Base-by-base conservation (phyloP, 306 rosid genomes). In the Pueraria montana region DNA sequence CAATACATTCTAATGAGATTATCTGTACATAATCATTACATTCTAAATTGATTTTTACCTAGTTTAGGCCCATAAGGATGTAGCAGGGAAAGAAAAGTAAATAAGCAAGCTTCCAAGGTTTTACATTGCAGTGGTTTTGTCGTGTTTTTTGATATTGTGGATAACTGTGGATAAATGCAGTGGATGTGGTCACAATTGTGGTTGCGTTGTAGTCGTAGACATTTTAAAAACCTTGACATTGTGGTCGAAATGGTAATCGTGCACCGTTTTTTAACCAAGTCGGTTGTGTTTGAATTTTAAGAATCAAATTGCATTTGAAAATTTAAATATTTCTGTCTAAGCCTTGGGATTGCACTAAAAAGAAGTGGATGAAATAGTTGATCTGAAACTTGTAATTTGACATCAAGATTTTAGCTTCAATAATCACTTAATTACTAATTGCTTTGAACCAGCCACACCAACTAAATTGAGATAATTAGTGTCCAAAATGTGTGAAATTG, bases 21-120 rank as follows among this genome's bases (percentile, higher is more conserved):
- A n/a, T n/a, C n/a, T n/a, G n/a, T n/a, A n/a, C n/a, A n/a, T n/a
- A n/a, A n/a, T n/a, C n/a, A n/a, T n/a, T 53, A 55, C 23, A 12
- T 43, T 32, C 18, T 24, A 18, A 26, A 45, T 2, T 82, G 48
- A 8, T 24, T 43, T 26, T 14, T 65, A 13, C 2, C 27, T 16
- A 42, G 58, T 43, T 55, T 46, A 42, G 55, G 73, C 59, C 73
- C 65, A 45, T 23, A 30, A 55, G 21, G 46, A 26, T 52, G 59
- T 18, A 72, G 9, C 4, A 62, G 48, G 58, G 16, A 42, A 24
- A 6, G n/a, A 43, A 13, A 32, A 23, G 45, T 36, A 21, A 34
- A 21, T 6, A 14, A 45, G 2, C 1, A 1, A 6, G 14, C 14
- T 10, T 43, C 14, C 14, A 46, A 46, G 52, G 17, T 12, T 46